Evolutionary conservation across 345 rosid genomes (phyloP), one percentile per base, ranked within the genome.

Genomic region (Ceriops zippeliana): DNA sequence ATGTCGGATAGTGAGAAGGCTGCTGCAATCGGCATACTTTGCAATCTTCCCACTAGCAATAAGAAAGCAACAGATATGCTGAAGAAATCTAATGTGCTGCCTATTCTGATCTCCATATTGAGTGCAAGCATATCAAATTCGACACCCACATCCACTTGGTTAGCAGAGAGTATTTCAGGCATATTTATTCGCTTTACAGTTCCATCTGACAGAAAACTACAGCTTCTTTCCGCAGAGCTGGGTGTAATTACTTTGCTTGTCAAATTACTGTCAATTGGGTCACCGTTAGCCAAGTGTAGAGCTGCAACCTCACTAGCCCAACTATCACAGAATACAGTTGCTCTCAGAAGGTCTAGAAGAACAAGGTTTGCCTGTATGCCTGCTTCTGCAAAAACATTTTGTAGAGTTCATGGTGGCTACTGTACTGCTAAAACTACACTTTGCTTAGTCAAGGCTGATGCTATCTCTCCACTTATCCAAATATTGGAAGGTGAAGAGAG

Each of bases 281-380:
- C 89, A 13, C 27, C 75, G 3, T 53, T 77, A 31, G 85, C 87
- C 1, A 89, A 80, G 75, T 53, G 68, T 26, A 77, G 78, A 71
- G 89, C 95, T 27, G 91, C 91, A 4, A 69, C 69, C n/a, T 75
- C 91, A 31, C 81, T 89, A 5, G 82, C 89, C 62, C 95, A 89
- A 60, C 77, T 86, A 47, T 86, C 91, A 6, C 87, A 89, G 76
- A 89, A 82, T 63, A 67, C 91, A 11, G 28, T 80, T 1, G 73
- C 86, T 16, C 86, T 86, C 2, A 56, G 73, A 16, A 86, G 83
- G 72, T 62, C 79, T 7, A 79, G 75, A 65, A 86, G 67, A 61
- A 34, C 82, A 0, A 75, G 69, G 61, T 86, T 89, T 91, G 62
- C 56, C 0, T 86, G 89, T 28, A 74, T 78, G 60, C 75, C 76